Evolutionary conservation across 805 yeast species (phyloP), one percentile per base, ranked within the genome.

Genomic region (Candida tallmaniae): DNA sequence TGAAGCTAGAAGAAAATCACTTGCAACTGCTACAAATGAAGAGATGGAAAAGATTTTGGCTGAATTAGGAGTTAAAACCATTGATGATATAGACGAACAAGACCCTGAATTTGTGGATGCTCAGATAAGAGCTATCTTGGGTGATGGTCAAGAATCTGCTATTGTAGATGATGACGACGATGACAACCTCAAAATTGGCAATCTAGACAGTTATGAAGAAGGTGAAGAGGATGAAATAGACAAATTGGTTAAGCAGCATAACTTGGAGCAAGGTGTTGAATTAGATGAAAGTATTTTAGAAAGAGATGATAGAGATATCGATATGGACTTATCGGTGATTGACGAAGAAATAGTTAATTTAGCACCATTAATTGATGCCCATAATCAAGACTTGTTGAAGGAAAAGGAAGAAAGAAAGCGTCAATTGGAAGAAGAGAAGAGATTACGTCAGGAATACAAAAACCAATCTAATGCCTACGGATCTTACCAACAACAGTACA

Each of bases 311-410:
- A 32, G 29, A 13, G 48, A 45, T 13, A 42, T 43, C 6, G 64
- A 53, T 26, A 45, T 56, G 46, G 60, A 54, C 34, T 44, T 62
- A 31, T 45, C 54, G 12, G 52, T 50, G 5, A 52, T 65, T 23
- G 70, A 66, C 34, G 66, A 60, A 36, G 71, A 65, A 39, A 56
- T 66, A 15, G 68, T 67, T 11, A 51, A 61, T 24, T 50, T 65
- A 33, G 64, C 60, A 5, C 70, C 70, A 9, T 51, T 63, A 34
- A 58, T 64, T 20, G 59, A 58, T 42, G 65, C 60, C 3, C 64
- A 62, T 34, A 51, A 56, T 38, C 56, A 58, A 23, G 60, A 46
- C 4, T 36, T 55, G 16, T 32, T 51, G 31, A 47, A 45, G 18
- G 50, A 52, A 23, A 45, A 47, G 33, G 54, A 52, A 20, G 51